These are phyloP conservation scores for Rosa rugosa DNA, from an alignment of 306 rosid genomes.

Conservation along the genomic window DNA sequence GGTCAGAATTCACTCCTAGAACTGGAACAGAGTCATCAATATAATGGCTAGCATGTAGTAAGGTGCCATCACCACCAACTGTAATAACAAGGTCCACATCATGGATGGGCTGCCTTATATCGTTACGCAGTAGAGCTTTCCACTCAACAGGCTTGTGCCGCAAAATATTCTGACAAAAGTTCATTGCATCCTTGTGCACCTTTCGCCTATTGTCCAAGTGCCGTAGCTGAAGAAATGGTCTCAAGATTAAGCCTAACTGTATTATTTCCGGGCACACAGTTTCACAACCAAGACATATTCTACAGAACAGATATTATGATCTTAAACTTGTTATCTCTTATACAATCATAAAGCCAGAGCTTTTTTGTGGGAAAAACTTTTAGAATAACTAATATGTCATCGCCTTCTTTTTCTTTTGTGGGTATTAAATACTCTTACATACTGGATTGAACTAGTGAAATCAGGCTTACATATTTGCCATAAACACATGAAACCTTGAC, in stretches of 20 bases:
- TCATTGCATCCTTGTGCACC: slow-evolving; percentile 66
- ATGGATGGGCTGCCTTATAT: slow-evolving; percentile 56
- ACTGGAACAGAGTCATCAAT: slow-evolving; percentile 70
- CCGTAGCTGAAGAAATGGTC: slow-evolving; percentile 9
- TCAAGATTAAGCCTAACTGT: not conserved
- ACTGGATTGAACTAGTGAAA: not conserved
- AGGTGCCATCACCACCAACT: slow-evolving; percentile 94
- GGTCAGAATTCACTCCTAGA: slow-evolving; percentile 97
- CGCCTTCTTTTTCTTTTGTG: not conserved
- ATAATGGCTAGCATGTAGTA: slow-evolving; percentile 83
- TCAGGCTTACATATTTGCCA: not conserved
- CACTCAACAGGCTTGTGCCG: slow-evolving; percentile 67
- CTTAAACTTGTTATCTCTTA: not conserved
- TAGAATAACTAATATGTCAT: not conserved
- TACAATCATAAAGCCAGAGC: not conserved
- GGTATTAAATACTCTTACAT: not conserved
- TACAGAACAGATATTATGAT: not conserved
- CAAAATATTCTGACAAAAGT: slow-evolving; percentile 71
- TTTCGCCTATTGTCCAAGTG: slow-evolving; percentile 63
- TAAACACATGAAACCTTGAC: not conserved
- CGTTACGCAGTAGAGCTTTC: slow-evolving; percentile 51
- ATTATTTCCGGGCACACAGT: not conserved
- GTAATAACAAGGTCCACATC: slow-evolving; percentile 80
- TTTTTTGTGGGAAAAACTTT: not conserved
- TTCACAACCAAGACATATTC: not conserved